phyloP scores from a whole-genome alignment of 208 protist species.

The Trypanosoma cruzi region DNA sequence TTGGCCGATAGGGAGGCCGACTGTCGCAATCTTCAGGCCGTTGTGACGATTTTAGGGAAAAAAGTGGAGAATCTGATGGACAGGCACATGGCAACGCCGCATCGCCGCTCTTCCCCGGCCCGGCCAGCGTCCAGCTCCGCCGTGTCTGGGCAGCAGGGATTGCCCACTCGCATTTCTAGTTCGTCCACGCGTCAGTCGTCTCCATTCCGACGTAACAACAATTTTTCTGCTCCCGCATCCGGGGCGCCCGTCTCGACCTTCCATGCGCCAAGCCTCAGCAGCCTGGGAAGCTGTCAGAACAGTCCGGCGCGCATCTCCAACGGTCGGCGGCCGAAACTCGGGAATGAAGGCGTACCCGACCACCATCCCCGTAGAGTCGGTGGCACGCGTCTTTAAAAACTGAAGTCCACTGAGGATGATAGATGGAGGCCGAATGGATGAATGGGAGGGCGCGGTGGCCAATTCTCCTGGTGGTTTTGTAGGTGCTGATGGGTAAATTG shows the following conservation, averaged over 20 bases:
- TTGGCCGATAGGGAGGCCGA: conserved; percentile 87
- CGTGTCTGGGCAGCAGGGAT: not conserved
- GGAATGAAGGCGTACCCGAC: conserved; percentile 11
- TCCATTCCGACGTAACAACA: conserved; percentile 17
- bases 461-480: too few species aligned
- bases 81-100: conserved; percentile 29
- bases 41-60: conserved; percentile 87
- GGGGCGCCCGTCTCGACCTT: not conserved
- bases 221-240: not conserved
- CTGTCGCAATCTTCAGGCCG: conserved; percentile 88
- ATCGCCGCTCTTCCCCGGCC: conserved; percentile 51
- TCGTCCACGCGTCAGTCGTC: conserved; percentile 15
- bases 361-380: conserved; percentile 21
- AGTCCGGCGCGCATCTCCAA: conserved; percentile 11
- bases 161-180: conserved; percentile 1
- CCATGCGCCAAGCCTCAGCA: conserved; percentile 26
- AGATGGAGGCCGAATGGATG: conserved; percentile 39
- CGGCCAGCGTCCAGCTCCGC: conserved; percentile 27
- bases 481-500: too few species aligned
- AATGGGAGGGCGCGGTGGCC: not conserved
- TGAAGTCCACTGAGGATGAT: conserved; percentile 20
- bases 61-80: conserved; percentile 73
- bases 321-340: conserved; percentile 16
- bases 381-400: conserved; percentile 33
- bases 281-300: conserved; percentile 25